phyloP scores from a whole-genome alignment of 495 filamentous ascomycete genomes.

The Hypoxylon lienhwacheense region DNA sequence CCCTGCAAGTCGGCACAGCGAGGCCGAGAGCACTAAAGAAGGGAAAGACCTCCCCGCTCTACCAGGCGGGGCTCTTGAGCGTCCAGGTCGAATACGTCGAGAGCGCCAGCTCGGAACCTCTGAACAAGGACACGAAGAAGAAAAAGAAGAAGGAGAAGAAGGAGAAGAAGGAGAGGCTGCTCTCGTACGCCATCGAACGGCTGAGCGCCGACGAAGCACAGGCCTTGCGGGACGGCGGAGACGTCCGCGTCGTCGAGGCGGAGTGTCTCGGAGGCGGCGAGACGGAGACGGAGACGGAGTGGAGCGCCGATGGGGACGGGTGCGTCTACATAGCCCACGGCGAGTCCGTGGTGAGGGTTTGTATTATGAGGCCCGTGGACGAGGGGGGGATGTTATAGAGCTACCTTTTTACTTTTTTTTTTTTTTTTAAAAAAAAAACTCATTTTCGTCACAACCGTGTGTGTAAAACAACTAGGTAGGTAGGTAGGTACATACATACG shows the following conservation, averaged over 20 bases:
- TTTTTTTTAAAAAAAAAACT: too few species aligned
- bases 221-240: background rate
- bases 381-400: background rate
- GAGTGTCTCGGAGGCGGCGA: background rate
- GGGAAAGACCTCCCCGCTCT: constrained; percentile 22
- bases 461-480: too few species aligned
- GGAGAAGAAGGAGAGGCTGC: too few species aligned
- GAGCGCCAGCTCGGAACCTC: background rate
- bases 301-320: constrained; percentile 5
- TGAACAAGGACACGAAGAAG: background rate
- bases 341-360: constrained; percentile 11
- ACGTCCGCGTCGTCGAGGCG: background rate
- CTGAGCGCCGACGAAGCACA: constrained; percentile 2
- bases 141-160: too few species aligned
- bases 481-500: too few species aligned
- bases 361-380: background rate
- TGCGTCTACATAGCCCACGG: constrained; percentile 18
- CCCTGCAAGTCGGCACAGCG: background rate
- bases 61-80: constrained; percentile 23
- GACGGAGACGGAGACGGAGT: constrained; percentile 12
- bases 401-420: too few species aligned
- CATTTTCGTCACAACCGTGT: too few species aligned
- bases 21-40: constrained; percentile 5
- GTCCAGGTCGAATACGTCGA: constrained; percentile 37
- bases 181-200: constrained; percentile 4